phyloP scores from a whole-genome alignment of 371 early-diverging fungal genomes.

The Lichtheimia hyalospora region DNA sequence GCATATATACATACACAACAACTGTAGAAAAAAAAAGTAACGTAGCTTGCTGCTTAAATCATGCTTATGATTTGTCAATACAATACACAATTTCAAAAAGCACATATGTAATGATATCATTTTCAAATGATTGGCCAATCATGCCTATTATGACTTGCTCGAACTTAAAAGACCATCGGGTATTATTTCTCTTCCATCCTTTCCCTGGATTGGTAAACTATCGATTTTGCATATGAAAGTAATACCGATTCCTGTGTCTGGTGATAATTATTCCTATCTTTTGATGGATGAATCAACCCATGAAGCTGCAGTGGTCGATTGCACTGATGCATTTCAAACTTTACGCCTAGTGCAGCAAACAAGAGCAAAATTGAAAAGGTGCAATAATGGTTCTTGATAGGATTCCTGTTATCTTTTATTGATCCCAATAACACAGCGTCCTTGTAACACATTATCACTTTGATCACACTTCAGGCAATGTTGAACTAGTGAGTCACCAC shows the following conservation, averaged over 20 bases:
- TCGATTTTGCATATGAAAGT: constrained; percentile 15
- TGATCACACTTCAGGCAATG: constrained; percentile 83
- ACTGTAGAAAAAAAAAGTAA: no score
- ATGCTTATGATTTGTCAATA: no score
- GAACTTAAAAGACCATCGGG: no score
- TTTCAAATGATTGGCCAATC: no score
- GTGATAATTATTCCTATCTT: constrained; percentile 68
- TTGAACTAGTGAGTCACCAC: constrained; percentile 44
- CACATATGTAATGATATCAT: no score
- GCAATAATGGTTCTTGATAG: not conserved
- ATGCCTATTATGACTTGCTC: no score
- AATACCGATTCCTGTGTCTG: constrained; percentile 19
- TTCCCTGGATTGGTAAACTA: no score
- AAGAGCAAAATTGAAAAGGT: constrained; percentile 53
- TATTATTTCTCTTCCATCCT: constrained; percentile 12
- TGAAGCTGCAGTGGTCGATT: constrained; percentile 59
- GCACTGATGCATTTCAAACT: constrained; percentile 58
- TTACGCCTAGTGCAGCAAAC: constrained; percentile 24
- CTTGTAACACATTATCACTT: constrained; percentile 80
- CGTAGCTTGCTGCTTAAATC: no score
- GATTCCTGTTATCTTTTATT: not conserved
- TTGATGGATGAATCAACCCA: constrained; percentile 68
- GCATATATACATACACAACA: no score
- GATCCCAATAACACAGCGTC: constrained; percentile 26
- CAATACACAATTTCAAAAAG: no score